phyloP scores from a whole-genome alignment of 306 rosid species.

The Rosa chinensis region DNA sequence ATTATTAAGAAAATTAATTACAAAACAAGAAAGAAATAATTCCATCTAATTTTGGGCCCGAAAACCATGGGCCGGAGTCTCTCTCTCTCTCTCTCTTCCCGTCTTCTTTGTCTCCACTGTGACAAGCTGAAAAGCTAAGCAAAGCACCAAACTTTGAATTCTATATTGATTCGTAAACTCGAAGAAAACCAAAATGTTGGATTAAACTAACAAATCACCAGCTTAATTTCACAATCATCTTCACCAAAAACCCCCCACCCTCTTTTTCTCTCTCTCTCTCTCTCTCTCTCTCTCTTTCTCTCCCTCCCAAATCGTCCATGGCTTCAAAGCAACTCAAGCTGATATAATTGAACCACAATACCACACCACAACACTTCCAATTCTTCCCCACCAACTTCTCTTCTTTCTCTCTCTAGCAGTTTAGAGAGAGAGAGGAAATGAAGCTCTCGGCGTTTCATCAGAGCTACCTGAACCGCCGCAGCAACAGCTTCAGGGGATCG shows the following conservation, averaged over 20 bases:
- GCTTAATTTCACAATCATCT: conserved; percentile 8
- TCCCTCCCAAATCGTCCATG: not conserved
- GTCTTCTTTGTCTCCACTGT: not conserved
- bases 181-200: conserved; percentile 53
- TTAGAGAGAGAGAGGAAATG: conserved; percentile 39
- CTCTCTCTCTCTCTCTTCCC: not conserved
- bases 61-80: conserved; percentile 23
- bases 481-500: conserved; percentile 76
- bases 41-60: conserved; percentile 2
- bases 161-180: conserved; percentile 41
- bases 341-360: not conserved
- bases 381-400: not conserved
- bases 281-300: not conserved
- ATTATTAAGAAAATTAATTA: not conserved
- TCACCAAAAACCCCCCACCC: conserved; percentile 30
- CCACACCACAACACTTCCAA: not conserved
- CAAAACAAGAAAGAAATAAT: not conserved
- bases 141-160: not conserved
- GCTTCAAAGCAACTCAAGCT: conserved; percentile 7
- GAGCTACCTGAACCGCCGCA: conserved; percentile 72
- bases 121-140: not conserved
- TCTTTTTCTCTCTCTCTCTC: not conserved
- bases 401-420: conserved; percentile 16
- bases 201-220: conserved; percentile 32
- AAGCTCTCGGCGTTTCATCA: conserved; percentile 91